Evolutionary conservation across 371 early-diverging fungal genomes (phyloP).

Genomic region (Saksenaea vasiformis): DNA sequence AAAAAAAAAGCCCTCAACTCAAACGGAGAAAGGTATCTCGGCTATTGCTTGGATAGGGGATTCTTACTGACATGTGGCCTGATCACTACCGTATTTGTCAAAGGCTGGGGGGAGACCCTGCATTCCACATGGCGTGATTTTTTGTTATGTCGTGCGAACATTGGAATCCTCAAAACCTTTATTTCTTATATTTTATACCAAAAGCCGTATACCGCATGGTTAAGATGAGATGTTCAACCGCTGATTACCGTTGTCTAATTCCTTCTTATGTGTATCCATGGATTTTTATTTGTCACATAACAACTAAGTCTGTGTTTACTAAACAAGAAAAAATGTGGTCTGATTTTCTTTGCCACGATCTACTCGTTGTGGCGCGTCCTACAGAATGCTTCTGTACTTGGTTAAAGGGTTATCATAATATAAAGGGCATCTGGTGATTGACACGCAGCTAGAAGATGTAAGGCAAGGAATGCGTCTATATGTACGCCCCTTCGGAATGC

Average conservation of each 20-base stretch:
- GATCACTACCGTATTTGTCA: neutral
- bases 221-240: too few species aligned
- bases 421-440: too few species aligned
- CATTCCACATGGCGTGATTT: conserved; percentile 3
- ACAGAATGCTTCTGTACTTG: neutral
- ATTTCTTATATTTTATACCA: neutral
- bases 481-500: too few species aligned
- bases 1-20: neutral
- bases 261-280: neutral
- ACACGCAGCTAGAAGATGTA: too few species aligned
- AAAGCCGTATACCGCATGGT: neutral
- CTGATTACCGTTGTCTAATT: too few species aligned
- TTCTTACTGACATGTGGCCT: neutral
- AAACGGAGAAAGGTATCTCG: neutral
- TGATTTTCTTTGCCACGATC: neutral
- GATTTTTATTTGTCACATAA: neutral
- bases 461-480: too few species aligned
- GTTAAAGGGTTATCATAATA: neutral
- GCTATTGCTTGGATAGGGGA: neutral
- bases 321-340: neutral
- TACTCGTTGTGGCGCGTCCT: neutral
- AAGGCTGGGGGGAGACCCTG: neutral
- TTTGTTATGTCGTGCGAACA: neutral
- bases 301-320: neutral
- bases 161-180: neutral